Evolutionary conservation across 1,284 basidiomycete species (phyloP), one percentile per base, ranked within the genome.

Genomic region (Sanghuangporus weigelae): DNA sequence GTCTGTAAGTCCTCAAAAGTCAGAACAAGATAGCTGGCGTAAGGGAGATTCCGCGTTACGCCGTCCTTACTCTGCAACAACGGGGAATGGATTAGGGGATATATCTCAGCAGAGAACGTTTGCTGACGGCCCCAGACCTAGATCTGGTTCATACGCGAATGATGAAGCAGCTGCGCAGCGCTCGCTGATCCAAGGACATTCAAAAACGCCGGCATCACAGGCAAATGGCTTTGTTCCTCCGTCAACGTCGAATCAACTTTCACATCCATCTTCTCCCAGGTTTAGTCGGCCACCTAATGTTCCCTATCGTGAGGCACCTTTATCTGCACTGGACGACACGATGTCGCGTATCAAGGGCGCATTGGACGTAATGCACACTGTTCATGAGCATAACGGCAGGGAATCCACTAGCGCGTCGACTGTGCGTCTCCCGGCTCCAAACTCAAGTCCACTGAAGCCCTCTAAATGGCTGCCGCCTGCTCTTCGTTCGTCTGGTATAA

Each of bases 341-440:
- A 90, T 97, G 82, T 93, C 90, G 6, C 84, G 93, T 36, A 93
- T 97, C 70, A 94, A 91, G 71, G 93, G 91, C 23, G 94, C 89
- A 3, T 76, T 96, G 70, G 83, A 86, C 71, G 83, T 82, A 44
- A 90, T 92, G 83, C 85, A 90, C 11, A 55, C 67, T 11, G 46
- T 39, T 10, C 36, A 46, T 36, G 61, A 53, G 3, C 58, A 60
- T 12, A 53, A 38, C 36, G 19, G 55, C 49, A 70, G 63, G 35
- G 73, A 75, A 46, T 42, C 59, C 26, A 39, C 53, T 38, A 42
- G 39, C 31, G 60, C 62, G 51, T 63, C 60, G 31, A 66, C 59
- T 66, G 42, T 54, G 53, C 68, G 58, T 73, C 67, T 60, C 62
- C 14, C 54, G 19, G 40, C 58, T 31, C 57, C 64, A 56, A 67